Conservation (phyloP, 352 stramenopile genomes). For the Globisporangium takayamanum region DNA sequence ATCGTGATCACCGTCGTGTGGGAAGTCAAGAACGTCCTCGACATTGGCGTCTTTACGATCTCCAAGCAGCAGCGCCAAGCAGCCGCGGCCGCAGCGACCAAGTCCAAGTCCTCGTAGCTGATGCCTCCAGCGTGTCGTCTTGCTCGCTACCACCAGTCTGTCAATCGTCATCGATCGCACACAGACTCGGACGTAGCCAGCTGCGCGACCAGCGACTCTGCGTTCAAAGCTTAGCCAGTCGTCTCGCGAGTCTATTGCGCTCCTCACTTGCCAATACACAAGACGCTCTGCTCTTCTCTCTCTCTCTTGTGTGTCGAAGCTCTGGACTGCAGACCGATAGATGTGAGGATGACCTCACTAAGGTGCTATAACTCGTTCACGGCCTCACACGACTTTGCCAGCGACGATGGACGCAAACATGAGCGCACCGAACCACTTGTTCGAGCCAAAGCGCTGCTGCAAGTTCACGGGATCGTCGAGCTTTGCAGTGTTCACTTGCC, state of each 20-base stretch:
- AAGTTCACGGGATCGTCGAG: constrained; percentile 92
- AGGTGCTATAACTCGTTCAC: too few species aligned
- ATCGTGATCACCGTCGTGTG: constrained; percentile 85
- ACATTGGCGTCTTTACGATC: constrained; percentile 79
- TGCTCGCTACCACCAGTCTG: too few species aligned
- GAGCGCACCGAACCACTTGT: constrained; percentile 86
- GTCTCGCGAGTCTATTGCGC: too few species aligned
- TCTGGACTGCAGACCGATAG: too few species aligned
- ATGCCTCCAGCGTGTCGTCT: too few species aligned
- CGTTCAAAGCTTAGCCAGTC: too few species aligned
- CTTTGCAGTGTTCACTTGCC: constrained; percentile 96
- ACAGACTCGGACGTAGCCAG: too few species aligned
- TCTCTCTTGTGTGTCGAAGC: too few species aligned
- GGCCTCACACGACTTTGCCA: constrained; percentile 51
- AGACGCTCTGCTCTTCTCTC: constrained; percentile 8
- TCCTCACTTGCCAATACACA: constrained; percentile 1
- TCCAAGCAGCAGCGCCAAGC: constrained; percentile 7
- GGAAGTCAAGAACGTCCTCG: constrained; percentile 83
- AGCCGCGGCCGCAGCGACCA: not conserved
- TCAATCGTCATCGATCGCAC: too few species aligned
- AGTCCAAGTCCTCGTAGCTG: constrained; percentile 19
- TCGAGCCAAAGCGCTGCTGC: constrained; percentile 91
- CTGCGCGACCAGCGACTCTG: too few species aligned
- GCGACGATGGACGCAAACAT: constrained; percentile 80
- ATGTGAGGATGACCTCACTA: too few species aligned